phyloP scores from a whole-genome alignment of 306 rosid species.

The Cucumis sativus region DNA sequence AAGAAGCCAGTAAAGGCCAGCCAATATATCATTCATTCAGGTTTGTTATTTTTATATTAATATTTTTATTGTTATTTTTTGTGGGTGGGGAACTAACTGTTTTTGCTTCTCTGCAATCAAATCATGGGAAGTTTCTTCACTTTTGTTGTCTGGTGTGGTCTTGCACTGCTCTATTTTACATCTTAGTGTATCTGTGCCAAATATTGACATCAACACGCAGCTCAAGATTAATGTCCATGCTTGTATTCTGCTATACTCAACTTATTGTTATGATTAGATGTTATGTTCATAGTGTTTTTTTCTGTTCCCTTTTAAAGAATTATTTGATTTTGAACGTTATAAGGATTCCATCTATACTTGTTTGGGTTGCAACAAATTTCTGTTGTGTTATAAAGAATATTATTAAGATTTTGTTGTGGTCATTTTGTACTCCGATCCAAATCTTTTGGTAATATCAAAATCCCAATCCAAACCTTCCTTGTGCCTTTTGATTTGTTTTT shows the following conservation, averaged over 20 bases:
- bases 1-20: constrained; percentile 84
- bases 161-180: background rate
- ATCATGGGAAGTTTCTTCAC: background rate
- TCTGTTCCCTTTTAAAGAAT: background rate
- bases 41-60: constrained; percentile 14
- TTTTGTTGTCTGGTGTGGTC: background rate
- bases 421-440: background rate
- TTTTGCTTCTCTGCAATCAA: background rate
- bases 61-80: background rate
- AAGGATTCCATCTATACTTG: background rate
- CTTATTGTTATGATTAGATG: background rate
- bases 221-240: background rate
- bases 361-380: background rate
- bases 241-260: background rate
- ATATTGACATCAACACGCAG: background rate
- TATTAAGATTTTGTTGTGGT: background rate
- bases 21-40: constrained; percentile 78
- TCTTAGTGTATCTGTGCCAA: background rate
- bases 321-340: background rate
- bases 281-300: background rate
- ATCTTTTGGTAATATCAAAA: background rate
- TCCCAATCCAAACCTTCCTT: background rate
- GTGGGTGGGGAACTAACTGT: background rate
- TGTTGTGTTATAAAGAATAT: background rate
- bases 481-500: background rate